Percentiles rank a stretch among this genome's conserved stretches.
Evolutionary conservation across 108 stramenopile species (phyloP).

Genomic region (Nitzschia sp.): DNA sequence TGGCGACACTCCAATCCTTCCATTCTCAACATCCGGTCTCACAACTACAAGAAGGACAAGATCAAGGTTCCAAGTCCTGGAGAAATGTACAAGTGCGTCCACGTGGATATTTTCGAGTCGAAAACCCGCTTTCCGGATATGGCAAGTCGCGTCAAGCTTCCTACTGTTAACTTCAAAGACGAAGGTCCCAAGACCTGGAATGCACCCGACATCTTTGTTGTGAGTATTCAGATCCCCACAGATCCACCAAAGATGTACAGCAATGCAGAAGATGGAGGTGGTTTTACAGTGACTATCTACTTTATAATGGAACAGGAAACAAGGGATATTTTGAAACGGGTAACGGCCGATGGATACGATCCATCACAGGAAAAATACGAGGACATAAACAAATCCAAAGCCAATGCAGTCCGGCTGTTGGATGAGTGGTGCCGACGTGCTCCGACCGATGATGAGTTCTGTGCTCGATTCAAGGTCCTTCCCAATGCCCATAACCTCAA

Average conservation of each 20-base stretch:
- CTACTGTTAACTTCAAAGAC: conserved; percentile 44
- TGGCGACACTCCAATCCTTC: conserved; percentile 51
- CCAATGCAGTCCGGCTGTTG: conserved; percentile 77
- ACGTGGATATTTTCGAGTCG: conserved; percentile 75
- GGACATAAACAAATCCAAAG: conserved; percentile 56
- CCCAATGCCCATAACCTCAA: conserved; percentile 60
- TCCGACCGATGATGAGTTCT: conserved; percentile 63
- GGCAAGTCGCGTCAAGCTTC: conserved; percentile 63
- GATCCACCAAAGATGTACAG: conserved; percentile 72
- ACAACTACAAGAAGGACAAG: conserved; percentile 71
- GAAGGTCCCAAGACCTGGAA: conserved; percentile 67
- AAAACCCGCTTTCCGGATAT: conserved; percentile 57
- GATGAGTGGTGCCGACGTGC: conserved; percentile 76
- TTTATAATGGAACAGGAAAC: conserved; percentile 76
- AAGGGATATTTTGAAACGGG: conserved; percentile 67
- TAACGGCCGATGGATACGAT: conserved; percentile 75
- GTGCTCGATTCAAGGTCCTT: conserved; percentile 78
- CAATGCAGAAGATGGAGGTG: conserved; percentile 62
- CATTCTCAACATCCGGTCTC: conserved; percentile 56
- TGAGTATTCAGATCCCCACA: conserved; percentile 70
- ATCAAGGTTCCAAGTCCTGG: conserved; percentile 72
- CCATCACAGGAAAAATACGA: conserved; percentile 42
- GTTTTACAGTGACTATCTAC: conserved; percentile 69
- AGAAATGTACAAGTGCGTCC: conserved; percentile 64
- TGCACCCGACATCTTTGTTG: conserved; percentile 71